A percentile compares a stretch with the other conserved stretches of the same genome.
phyloP scores from a whole-genome alignment of 1,139 yeast species.

The Spathaspora sp. region DNA sequence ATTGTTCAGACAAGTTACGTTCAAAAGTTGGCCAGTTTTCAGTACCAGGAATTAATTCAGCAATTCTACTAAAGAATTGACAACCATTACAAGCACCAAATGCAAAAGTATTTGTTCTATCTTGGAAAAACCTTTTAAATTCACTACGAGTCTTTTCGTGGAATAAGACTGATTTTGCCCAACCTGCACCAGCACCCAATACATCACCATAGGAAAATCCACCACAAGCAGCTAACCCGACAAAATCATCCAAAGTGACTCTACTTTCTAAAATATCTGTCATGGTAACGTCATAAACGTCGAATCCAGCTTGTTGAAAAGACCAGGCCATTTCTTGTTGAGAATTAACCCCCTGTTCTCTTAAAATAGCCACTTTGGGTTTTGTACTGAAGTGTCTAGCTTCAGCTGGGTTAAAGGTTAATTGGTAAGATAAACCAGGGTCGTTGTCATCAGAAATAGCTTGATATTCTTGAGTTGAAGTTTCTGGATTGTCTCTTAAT shows the following conservation, averaged over 20 bases:
- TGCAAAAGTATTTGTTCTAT: conserved; percentile 91
- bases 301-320: conserved; percentile 93
- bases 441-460: conserved; percentile 75
- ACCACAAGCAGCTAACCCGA: conserved; percentile 98
- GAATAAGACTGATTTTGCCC: conserved; percentile 97
- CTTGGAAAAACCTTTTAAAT: conserved; percentile 78
- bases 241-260: conserved; percentile 74
- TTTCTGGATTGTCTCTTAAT: conserved; percentile 88
- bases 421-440: conserved; percentile 85
- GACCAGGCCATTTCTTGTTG: conserved; percentile 99
- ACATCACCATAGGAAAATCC: conserved; percentile 99
- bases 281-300: conserved; percentile 94
- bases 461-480: conserved; percentile 84
- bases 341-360: conserved; percentile 99
- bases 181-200: conserved; percentile 97
- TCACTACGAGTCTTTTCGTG: conserved; percentile 75
- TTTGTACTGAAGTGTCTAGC: conserved; percentile 26
- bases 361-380: conserved; percentile 92
- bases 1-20: conserved; percentile 89
- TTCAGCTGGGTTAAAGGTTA: conserved; percentile 52
- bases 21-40: conserved; percentile 97
- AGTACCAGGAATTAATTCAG: conserved; percentile 90
- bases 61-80: conserved; percentile 89
- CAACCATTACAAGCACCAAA: conserved; percentile 99
- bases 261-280: conserved; percentile 79